A percentile compares a stretch with the other conserved stretches of the same genome.
phyloP scores from a whole-genome alignment of 192 early-diverging fungal species.

The Backusella westeae region DNA sequence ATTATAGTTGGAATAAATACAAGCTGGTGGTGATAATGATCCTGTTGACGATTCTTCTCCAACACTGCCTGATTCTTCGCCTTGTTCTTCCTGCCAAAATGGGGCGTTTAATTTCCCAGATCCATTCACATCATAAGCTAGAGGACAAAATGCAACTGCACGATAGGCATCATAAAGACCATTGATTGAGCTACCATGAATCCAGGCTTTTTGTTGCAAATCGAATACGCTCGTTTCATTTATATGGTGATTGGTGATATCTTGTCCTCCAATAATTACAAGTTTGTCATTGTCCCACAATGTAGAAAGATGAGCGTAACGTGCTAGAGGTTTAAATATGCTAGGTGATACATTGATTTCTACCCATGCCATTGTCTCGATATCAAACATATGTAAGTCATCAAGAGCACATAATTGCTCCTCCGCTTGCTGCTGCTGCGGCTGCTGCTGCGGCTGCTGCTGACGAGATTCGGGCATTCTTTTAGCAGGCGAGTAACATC shows the following conservation, averaged over 20 bases:
- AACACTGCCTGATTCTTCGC: neutral
- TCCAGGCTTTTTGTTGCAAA: slow-evolving; percentile 61
- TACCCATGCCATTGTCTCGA: slow-evolving; percentile 62
- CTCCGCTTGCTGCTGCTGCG: slow-evolving; percentile 26
- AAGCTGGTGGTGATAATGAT: slow-evolving; percentile 38
- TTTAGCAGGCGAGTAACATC: slow-evolving; percentile 40
- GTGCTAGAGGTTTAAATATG: slow-evolving; percentile 54
- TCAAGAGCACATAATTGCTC: slow-evolving; percentile 65
- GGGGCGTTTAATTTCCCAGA: neutral
- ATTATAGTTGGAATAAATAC: slow-evolving; percentile 83
- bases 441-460: slow-evolving; percentile 24
- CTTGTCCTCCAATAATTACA: slow-evolving; percentile 75
- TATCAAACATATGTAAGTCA: slow-evolving; percentile 69
- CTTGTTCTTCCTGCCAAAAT: slow-evolving; percentile 9
- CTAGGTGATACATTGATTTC: slow-evolving; percentile 43
- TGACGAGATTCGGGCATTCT: neutral
- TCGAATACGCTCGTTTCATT: slow-evolving; percentile 79
- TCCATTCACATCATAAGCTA: slow-evolving; percentile 3
- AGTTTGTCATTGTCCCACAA: slow-evolving; percentile 57
- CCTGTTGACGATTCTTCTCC: slow-evolving; percentile 42
- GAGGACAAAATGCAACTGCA: slow-evolving; percentile 63
- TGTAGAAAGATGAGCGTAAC: slow-evolving; percentile 76
- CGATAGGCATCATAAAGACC: slow-evolving; percentile 78
- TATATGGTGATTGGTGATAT: slow-evolving; percentile 72
- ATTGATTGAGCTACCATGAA: slow-evolving; percentile 60